These are phyloP conservation scores for Haematococcus lacustris DNA, from an alignment of 139 green algal species.

Conservation along the genomic window DNA sequence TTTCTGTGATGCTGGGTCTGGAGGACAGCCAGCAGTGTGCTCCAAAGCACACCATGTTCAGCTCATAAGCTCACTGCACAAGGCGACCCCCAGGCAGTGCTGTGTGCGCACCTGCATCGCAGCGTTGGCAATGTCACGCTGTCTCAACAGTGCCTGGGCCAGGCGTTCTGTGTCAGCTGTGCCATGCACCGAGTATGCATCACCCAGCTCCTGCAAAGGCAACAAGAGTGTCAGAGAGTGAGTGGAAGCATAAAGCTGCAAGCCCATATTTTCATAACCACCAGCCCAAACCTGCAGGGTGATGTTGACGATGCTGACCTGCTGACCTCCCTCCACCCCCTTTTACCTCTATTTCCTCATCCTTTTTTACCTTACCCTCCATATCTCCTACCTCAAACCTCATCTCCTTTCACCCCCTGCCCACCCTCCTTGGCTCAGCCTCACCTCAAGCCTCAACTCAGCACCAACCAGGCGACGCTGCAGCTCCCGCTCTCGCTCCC, in stretches of 20 bases:
- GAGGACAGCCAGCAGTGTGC: too few relatives aligned
- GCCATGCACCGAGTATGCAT: neutral
- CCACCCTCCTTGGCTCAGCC: neutral
- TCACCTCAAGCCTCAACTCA: slow-evolving; percentile 22
- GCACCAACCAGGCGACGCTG: slow-evolving; percentile 30
- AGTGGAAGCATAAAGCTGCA: neutral
- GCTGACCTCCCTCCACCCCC: neutral
- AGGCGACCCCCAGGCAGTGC: neutral
- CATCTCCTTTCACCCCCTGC: neutral
- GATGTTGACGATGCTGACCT: neutral
- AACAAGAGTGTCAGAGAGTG: neutral
- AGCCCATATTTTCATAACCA: neutral
- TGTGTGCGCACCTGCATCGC: slow-evolving; percentile 16
- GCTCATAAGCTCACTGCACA: too few relatives aligned
- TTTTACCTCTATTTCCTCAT: neutral
- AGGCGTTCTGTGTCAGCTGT: neutral
- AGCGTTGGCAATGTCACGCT: slow-evolving; percentile 21
- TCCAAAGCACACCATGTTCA: too few relatives aligned
- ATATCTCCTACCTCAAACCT: too few relatives aligned
- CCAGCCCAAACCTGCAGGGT: neutral
- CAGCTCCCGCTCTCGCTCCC: slow-evolving; percentile 33
- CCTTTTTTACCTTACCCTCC: neutral
- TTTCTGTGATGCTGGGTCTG: too few relatives aligned
- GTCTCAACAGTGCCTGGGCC: slow-evolving; percentile 4
- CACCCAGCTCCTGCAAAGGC: neutral